Evolutionary conservation across 2,329 filamentous ascomycete genomes (phyloP), one percentile per base, ranked within the genome.

Genomic region (Orbilia ellipsospora): DNA sequence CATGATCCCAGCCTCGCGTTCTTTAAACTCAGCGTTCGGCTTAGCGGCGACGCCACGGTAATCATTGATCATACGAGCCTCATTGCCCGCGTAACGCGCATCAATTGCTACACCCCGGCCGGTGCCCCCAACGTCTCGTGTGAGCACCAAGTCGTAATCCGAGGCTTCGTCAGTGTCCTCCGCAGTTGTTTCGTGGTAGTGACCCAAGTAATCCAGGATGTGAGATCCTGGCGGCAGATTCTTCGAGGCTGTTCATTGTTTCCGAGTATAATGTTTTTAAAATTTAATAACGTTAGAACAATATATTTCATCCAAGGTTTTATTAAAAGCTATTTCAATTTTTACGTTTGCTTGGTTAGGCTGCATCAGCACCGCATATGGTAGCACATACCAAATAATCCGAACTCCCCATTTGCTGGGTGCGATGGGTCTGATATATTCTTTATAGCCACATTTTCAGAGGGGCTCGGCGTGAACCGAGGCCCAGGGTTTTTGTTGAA

Each of bases 1-100:
- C 98, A 98, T 85, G 95, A 94, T 89, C 93, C 97, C 85, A 93
- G 94, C 84, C 97, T 94, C 84, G 93, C 95, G 87, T 93, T 95
- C 84, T 93, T 95, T 89, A 94, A 99, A 88, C 92, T 98, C 84
- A 93, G 78, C 78, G 65, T 80, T 80, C n/a, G 78, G 73, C 42
- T 79, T 74, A 59, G 67, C 77, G 28, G 82, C 82, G 1, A 90
- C 84, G 2, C 89, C 88, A 5, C 89, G 84, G 78, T 88, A 91
- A 81, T 91, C 89, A 79, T 91, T 91, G 54, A 90, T 85, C 78
- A 89, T 90, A 8, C 89, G 83, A 1, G 87, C 88, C 82, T 91
- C 89, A 79, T 90, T 90, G 10, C 89, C 89, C 63, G 81, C 82
- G 44, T 80, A 80, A 15, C 83, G 85, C 2, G 89, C 89, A 78